These are phyloP conservation scores for Saxophila tyrrhenica DNA, from an alignment of 495 filamentous ascomycete genomes.

Conservation along the genomic window DNA sequence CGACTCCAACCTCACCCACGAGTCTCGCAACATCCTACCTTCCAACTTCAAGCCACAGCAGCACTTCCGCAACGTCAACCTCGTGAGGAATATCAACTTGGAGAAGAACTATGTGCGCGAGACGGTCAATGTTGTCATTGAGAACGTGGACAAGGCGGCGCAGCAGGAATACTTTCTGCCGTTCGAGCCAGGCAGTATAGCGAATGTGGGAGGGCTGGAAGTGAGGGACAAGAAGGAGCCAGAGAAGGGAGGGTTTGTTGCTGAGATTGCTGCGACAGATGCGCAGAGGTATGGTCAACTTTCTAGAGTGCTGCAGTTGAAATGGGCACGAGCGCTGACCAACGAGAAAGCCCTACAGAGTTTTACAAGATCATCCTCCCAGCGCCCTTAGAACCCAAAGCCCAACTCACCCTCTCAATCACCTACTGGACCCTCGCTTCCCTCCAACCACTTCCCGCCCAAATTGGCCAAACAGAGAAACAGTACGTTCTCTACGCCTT, in stretches of 20 bases:
- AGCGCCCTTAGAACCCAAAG: constrained; percentile 57
- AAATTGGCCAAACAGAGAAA: constrained; percentile 66
- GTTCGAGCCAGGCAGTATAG: constrained; percentile 62
- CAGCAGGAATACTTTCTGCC: constrained; percentile 85
- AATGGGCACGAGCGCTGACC: not conserved
- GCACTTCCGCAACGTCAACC: constrained; percentile 82
- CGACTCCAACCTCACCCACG: constrained; percentile 31
- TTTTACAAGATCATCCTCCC: constrained; percentile 77
- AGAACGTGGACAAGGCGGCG: constrained; percentile 66
- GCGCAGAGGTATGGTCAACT: constrained; percentile 41
- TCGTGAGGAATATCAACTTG: constrained; percentile 79
- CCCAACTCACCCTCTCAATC: constrained; percentile 77
- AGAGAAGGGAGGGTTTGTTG: constrained; percentile 52
- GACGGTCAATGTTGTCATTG: constrained; percentile 81
- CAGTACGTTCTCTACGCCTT: constrained; percentile 80
- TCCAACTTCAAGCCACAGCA: constrained; percentile 72
- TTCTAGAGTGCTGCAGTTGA: not conserved
- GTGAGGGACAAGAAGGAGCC: constrained; percentile 79
- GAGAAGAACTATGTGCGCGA: constrained; percentile 87
- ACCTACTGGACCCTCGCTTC: constrained; percentile 66
- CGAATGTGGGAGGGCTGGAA: constrained; percentile 72
- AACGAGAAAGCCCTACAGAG: constrained; percentile 49
- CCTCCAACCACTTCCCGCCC: constrained; percentile 65
- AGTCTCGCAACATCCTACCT: constrained; percentile 47
- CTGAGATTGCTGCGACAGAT: constrained; percentile 55